Percentiles rank a stretch among this genome's conserved stretches.
These are phyloP conservation scores for Drosera spatulata DNA, from an alignment of 179 eudicot genomes.

Conservation along the genomic window DNA sequence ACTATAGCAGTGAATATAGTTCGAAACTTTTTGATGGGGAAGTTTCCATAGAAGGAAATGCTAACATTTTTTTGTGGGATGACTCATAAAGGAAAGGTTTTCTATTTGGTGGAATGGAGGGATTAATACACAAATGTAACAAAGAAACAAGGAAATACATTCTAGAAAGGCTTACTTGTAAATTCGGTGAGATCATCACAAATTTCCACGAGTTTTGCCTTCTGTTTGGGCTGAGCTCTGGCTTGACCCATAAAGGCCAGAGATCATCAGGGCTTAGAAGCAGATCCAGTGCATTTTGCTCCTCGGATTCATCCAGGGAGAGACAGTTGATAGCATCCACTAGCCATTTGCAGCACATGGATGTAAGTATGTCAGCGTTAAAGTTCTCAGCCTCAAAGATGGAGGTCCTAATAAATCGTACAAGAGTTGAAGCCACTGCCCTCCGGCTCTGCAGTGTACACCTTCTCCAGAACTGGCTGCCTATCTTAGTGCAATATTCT, in stretches of 20 bases:
- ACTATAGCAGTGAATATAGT: too few species aligned
- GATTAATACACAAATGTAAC: too few species aligned
- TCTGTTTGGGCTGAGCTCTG: constrained; percentile 22
- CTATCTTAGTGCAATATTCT: constrained; percentile 34
- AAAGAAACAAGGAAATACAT: too few species aligned
- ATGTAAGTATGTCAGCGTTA: constrained; percentile 28
- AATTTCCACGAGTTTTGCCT: constrained; percentile 23
- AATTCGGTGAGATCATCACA: constrained; percentile 20
- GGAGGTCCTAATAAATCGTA: constrained; percentile 46
- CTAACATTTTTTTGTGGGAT: too few species aligned
- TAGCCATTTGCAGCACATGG: constrained; percentile 58
- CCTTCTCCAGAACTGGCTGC: constrained; percentile 27
- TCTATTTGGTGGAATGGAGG: too few species aligned
- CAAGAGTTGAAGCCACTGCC: constrained; percentile 29
- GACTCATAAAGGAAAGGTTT: too few species aligned
- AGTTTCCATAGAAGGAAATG: too few species aligned
- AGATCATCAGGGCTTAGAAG: constrained; percentile 43
- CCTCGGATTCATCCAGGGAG: constrained; percentile 47
- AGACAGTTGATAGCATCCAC: constrained; percentile 48
- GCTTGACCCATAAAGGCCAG: constrained; percentile 70
- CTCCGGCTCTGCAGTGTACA: constrained; percentile 29
- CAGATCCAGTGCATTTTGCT: constrained; percentile 60
- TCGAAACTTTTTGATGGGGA: too few species aligned
- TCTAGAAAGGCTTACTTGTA: constrained; percentile 34
- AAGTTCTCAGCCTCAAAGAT: constrained; percentile 35